Conservation (phyloP, 192 early-diverging fungal species). For the Geranomyces variabilis region DNA sequence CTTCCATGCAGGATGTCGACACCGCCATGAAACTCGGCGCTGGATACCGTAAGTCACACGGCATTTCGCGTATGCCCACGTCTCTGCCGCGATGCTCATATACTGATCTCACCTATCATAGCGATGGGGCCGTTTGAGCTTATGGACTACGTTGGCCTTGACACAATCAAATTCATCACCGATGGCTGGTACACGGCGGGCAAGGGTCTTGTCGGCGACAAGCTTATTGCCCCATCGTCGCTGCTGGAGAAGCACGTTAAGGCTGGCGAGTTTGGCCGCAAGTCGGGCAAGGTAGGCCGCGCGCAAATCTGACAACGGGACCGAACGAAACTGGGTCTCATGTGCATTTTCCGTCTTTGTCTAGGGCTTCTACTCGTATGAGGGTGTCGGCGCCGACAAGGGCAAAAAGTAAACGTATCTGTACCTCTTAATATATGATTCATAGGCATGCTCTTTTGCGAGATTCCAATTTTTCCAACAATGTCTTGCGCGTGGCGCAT, state of each 20-base stretch:
- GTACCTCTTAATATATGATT: neutral
- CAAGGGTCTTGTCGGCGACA: slow-evolving; percentile 72
- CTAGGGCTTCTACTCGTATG: slow-evolving; percentile 34
- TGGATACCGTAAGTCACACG: slow-evolving; percentile 67
- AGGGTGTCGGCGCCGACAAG: slow-evolving; percentile 38
- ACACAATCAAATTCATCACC: slow-evolving; percentile 94
- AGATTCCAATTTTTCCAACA: no score
- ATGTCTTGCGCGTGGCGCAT: no score
- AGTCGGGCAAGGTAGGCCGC: slow-evolving; percentile 59
- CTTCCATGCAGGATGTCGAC: slow-evolving; percentile 83
- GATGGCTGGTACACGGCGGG: slow-evolving; percentile 92
- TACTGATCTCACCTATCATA: neutral
- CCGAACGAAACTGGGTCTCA: no score
- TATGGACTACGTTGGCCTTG: slow-evolving; percentile 87
- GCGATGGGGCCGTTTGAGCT: slow-evolving; percentile 91
- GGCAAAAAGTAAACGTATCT: slow-evolving; percentile 22
- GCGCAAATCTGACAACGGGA: no score
- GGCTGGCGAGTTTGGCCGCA: slow-evolving; percentile 79
- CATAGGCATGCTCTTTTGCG: neutral
- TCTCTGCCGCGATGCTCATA: neutral
- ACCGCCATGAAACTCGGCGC: slow-evolving; percentile 97
- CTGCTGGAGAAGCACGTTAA: slow-evolving; percentile 74
- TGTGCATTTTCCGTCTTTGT: no score
- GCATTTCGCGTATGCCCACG: neutral
- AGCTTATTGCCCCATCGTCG: slow-evolving; percentile 71